Evolutionary conservation across 2,329 filamentous ascomycete species (phyloP).

Genomic region (Penicillium janthinellum): DNA sequence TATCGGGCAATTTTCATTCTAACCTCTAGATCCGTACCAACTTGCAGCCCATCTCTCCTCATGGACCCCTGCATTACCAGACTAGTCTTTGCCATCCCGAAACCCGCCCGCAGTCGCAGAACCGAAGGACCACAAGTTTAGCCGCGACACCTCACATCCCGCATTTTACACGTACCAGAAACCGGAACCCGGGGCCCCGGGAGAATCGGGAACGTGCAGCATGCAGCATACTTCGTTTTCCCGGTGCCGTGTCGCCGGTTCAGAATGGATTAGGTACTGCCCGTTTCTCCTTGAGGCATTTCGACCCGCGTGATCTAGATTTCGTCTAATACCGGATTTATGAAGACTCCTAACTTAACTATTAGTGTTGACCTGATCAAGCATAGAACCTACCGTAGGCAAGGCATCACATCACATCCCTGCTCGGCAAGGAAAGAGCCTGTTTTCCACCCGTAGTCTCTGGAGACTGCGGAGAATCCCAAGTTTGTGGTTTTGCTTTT

Average conservation of each 20-base stretch:
- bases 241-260: neutral
- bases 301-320: neutral
- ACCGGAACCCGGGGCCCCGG: neutral
- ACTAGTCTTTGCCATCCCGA: neutral
- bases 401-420: neutral
- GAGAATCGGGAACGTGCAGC: neutral
- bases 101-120: neutral
- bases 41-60: neutral
- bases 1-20: neutral
- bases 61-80: neutral
- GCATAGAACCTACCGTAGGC: neutral
- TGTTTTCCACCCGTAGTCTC: neutral
- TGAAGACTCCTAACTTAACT: no score
- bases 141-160: constrained; percentile 1
- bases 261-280: neutral
- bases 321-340: neutral
- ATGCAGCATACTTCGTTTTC: neutral
- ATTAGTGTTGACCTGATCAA: no score
- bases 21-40: neutral
- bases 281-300: no score
- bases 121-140: neutral
- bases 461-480: neutral
- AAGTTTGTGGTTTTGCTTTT: neutral
- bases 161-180: neutral
- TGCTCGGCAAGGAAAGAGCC: no score